Base-by-base conservation (phyloP, 345 rosid species). In the Geranium rotundifolium region DNA sequence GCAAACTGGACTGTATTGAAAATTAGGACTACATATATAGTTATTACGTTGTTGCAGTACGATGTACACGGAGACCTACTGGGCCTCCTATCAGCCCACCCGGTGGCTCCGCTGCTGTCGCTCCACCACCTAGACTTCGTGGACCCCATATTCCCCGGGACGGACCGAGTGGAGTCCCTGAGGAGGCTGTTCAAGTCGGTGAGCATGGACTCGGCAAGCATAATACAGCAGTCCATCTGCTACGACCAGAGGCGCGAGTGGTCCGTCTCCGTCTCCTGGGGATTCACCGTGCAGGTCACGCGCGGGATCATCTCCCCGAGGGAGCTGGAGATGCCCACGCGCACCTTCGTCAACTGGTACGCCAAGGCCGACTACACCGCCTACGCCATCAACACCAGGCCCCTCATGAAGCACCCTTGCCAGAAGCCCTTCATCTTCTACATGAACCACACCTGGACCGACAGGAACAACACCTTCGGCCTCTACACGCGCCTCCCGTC, bases 211-310 rank as follows among this genome's bases (percentile, higher is more conserved):
- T 78, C 98, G 1, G 89, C 91, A 7, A 92, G 91, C 66, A 66
- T 83, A 60, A 75, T 85, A 79, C 95, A 92, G 61, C 91, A 89
- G 55, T 89, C 96, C 19, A 81, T 87, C 57, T 85, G 95, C 85
- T 87, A 89, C 8, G 88, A 87, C 72, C 69, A 65, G 29, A 63
- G 63, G 29, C 73, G 81, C 27, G 79, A 39, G 61, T 89, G 98
- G 95, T 84, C 96, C 9, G 74, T 92, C 70, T 76, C 91, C 0
- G 85, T 92, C 7, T 85, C 95, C 0, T 84, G 98, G 95, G 96
- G 98, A 27, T 89, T 77, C 17, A 88, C 77, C 6, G 93, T 89
- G 29, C 95, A 87, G 65, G 76, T 89, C 61, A 69, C 77, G 71
- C 67, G 93, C 57, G 93, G 91, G 58, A 71, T 87, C 13, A 75